These are phyloP conservation scores for Grigorovia jiainica DNA, from an alignment of 805 yeast genomes.

Conservation along the genomic window DNA sequence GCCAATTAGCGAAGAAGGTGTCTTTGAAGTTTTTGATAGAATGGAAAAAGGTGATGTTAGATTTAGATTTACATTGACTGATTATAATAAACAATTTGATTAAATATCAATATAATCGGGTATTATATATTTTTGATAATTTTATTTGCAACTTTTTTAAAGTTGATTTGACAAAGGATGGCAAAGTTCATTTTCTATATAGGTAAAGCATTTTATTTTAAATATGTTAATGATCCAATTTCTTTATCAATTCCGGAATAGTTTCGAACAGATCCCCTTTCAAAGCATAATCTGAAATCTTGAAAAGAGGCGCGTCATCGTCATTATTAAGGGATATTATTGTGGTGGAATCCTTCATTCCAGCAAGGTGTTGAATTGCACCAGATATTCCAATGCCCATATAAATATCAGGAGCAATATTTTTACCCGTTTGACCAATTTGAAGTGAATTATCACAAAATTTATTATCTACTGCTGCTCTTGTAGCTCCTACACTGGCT, in stretches of 20 bases:
- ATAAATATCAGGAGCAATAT: slow-evolving; percentile 92
- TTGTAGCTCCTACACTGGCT: slow-evolving; percentile 77
- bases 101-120: not conserved
- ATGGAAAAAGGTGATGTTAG: slow-evolving; percentile 41
- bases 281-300: slow-evolving; percentile 79
- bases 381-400: slow-evolving; percentile 93
- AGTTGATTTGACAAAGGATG: too few species aligned
- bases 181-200: too few species aligned
- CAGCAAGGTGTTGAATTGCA: slow-evolving; percentile 96
- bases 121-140: too few species aligned
- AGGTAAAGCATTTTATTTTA: too few species aligned
- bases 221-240: too few species aligned
- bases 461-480: slow-evolving; percentile 97
- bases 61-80: slow-evolving; percentile 45
- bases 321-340: slow-evolving; percentile 94
- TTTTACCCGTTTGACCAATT: slow-evolving; percentile 97
- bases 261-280: slow-evolving; percentile 82
- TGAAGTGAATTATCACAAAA: slow-evolving; percentile 93
- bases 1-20: slow-evolving; percentile 37
- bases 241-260: slow-evolving; percentile 83
- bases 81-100: slow-evolving; percentile 32
- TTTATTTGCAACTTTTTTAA: too few species aligned
- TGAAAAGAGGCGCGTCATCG: slow-evolving; percentile 89
- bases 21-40: slow-evolving; percentile 38
- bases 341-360: slow-evolving; percentile 92